Percentiles rank a stretch among this genome's conserved stretches.
Conservation (phyloP, 2,329 filamentous ascomycete species). For the Coleophoma cylindrospora region DNA sequence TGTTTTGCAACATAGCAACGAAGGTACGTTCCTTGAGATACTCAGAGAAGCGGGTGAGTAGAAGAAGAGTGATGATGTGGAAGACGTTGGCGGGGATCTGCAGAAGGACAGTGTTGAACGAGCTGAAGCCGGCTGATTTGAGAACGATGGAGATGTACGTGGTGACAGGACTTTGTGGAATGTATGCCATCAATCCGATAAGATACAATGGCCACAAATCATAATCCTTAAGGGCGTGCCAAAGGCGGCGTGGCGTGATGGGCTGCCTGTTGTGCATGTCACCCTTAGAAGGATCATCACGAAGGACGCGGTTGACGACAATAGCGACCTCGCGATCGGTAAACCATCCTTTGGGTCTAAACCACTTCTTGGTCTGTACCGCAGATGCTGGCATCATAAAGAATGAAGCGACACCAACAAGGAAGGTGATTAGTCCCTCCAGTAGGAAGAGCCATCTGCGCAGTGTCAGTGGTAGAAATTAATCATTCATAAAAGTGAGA, state of each 20-base stretch:
- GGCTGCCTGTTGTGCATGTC: slow-evolving; percentile 57
- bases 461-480: no score
- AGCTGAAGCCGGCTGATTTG: slow-evolving; percentile 19
- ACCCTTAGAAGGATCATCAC: slow-evolving; percentile 44
- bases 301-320: slow-evolving; percentile 55
- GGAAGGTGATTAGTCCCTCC: slow-evolving; percentile 48
- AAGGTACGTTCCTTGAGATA: slow-evolving; percentile 32
- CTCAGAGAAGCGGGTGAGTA: slow-evolving; percentile 40
- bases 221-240: slow-evolving; percentile 49
- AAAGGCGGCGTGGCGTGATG: slow-evolving; percentile 44
- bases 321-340: slow-evolving; percentile 60
- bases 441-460: slow-evolving; percentile 47
- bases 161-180: slow-evolving; percentile 41
- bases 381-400: slow-evolving; percentile 56
- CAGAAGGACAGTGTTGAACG: slow-evolving; percentile 40
- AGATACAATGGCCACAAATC: slow-evolving; percentile 52
- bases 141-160: slow-evolving; percentile 52
- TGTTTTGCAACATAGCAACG: slow-evolving; percentile 27
- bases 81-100: slow-evolving; percentile 39
- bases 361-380: slow-evolving; percentile 48
- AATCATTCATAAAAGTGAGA: no score
- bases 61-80: slow-evolving; percentile 38
- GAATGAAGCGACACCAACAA: slow-evolving; percentile 46
- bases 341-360: slow-evolving; percentile 59
- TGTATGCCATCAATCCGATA: slow-evolving; percentile 42